phyloP scores from a whole-genome alignment of 768 basidiomycete species.

The Auriscalpium orientale region DNA sequence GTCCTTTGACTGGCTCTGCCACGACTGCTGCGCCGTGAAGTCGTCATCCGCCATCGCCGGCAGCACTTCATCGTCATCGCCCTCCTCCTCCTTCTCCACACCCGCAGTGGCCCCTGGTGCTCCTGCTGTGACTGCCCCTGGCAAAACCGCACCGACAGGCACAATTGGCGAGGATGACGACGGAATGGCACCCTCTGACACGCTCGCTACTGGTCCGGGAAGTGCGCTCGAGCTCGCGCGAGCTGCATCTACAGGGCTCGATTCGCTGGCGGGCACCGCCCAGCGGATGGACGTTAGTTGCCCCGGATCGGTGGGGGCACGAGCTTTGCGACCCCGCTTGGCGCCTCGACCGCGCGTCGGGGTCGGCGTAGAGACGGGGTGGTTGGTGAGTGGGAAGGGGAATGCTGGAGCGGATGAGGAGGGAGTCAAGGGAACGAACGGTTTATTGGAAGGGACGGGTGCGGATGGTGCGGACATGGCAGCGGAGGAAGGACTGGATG shows the following conservation, averaged over 20 bases:
- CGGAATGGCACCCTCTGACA: background rate
- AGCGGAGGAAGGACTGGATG: too few species aligned
- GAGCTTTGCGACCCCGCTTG: constrained; percentile 27
- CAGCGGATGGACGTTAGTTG: constrained; percentile 9
- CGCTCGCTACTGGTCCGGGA: background rate
- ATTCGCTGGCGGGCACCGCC: background rate
- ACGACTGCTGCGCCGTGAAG: constrained; percentile 75
- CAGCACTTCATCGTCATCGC: constrained; percentile 70
- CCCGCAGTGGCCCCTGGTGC: constrained; percentile 11
- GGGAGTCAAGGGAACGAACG: too few species aligned
- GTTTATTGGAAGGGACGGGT: too few species aligned
- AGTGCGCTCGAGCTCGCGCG: background rate
- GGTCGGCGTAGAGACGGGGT: constrained; percentile 7
- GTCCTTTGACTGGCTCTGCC: constrained; percentile 84
- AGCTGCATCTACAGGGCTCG: background rate
- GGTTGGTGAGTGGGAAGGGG: background rate
- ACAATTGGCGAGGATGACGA: background rate
- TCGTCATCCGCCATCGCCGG: constrained; percentile 88
- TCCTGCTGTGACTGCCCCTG: background rate
- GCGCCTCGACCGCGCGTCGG: constrained; percentile 17
- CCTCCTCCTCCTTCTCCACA: constrained; percentile 45
- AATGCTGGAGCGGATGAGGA: background rate
- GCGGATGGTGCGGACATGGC: too few species aligned
- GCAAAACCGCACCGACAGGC: background rate
- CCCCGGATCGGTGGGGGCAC: constrained; percentile 14